Conservation (phyloP, 2,329 filamentous ascomycete species). For the Penicillium sp. region DNA sequence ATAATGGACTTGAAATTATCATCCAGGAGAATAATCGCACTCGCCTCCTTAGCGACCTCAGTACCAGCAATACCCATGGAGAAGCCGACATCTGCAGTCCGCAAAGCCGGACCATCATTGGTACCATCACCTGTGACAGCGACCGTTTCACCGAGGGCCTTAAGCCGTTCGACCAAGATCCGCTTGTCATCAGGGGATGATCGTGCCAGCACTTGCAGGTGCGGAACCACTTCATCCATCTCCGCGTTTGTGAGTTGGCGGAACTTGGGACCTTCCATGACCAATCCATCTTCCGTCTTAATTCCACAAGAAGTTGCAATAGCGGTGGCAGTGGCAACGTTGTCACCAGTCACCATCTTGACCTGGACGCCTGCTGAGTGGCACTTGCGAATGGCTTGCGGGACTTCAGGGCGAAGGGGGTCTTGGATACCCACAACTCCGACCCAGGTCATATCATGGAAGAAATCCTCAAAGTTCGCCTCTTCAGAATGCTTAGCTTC, state of each 20-base stretch:
- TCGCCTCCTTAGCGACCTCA: conserved; percentile 66
- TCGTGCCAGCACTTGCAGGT: conserved; percentile 62
- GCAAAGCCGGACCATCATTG: conserved; percentile 64
- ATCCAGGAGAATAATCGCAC: conserved; percentile 66
- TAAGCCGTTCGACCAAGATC: conserved; percentile 61
- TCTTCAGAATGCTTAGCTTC: conserved; percentile 58
- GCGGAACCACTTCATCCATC: conserved; percentile 58
- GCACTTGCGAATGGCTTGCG: conserved; percentile 65
- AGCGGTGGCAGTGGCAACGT: conserved; percentile 68
- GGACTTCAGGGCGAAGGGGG: conserved; percentile 66
- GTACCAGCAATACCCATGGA: conserved; percentile 67
- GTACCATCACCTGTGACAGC: conserved; percentile 65
- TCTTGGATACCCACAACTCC: conserved; percentile 73
- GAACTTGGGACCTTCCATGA: conserved; percentile 69
- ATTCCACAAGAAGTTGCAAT: conserved; percentile 75
- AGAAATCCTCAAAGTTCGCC: conserved; percentile 65
- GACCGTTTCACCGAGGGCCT: conserved; percentile 61
- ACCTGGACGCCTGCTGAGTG: conserved; percentile 67
- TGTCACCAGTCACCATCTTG: conserved; percentile 72
- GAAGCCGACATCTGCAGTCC: conserved; percentile 65
- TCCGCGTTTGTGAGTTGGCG: conserved; percentile 59
- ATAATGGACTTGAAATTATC: conserved; percentile 66
- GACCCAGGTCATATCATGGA: conserved; percentile 70
- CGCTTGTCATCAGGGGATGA: conserved; percentile 67
- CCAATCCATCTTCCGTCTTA: conserved; percentile 55